Base-by-base conservation (phyloP, 257 asterid genomes). In the Fraxinus cuspidata region DNA sequence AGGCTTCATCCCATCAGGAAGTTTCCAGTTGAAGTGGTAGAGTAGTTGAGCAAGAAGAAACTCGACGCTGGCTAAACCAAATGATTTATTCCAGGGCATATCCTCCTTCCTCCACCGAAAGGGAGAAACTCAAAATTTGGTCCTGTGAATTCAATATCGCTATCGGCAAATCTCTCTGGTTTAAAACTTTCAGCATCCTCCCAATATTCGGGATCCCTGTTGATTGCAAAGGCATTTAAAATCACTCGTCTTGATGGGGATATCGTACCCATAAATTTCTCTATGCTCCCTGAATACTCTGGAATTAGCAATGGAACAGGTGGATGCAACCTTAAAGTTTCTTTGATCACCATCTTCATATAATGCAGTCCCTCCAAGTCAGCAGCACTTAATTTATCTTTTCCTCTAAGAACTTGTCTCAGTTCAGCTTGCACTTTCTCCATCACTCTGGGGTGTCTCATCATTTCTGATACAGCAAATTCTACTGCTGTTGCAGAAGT, bases 131-230 rank as follows among this genome's bases (percentile, higher is more conserved):
- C 81, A 12, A 83, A 64, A 68, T 76, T 66, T 4, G 67, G 67
- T 8, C 82, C 82, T 40, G 3, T 70, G 7, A 10, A 80, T 13
- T 80, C 84, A 42, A 74, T 10, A 0, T 40, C 18, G 1, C 31
- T 70, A 0, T 74, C n/a, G 3, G 51, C 37, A 25, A 80, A 84
- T 51, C 83, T 77, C 44, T 84, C 87, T 2, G 83, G 85, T 32
- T 31, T 53, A 65, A 83, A 84, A 6, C 3, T 71, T 3, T 77
- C 80, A 8, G 84, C 72, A 8, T 74, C 69, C 5, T 71, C 1
- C 87, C 87, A 83, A 15, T 71, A 74, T 28, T 70, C 19, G 5
- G 82, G 82, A 70, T 83, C 84, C 73, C 87, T 73, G 4, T 75
- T 42, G 9, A 83, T 72, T 7, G 84, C 87, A 77, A 77, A 83